Conservation (phyloP, 1,139 yeast genomes). For the Taphrina deformans region DNA sequence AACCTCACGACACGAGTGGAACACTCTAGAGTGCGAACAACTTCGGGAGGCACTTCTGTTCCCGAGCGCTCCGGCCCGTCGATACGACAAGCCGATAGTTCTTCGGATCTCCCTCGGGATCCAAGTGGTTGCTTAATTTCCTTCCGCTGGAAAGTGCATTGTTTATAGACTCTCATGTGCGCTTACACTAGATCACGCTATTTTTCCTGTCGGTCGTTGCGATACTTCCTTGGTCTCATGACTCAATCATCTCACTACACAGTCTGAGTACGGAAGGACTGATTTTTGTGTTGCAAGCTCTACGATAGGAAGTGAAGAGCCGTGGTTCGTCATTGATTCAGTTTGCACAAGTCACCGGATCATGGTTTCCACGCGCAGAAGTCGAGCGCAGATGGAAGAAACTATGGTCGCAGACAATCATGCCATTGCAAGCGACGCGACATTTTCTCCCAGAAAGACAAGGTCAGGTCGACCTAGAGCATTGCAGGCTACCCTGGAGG, state of each 20-base stretch:
- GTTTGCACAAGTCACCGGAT: neutral
- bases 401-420: neutral
- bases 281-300: neutral
- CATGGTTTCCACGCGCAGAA: constrained; percentile 20
- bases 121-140: constrained; percentile 2
- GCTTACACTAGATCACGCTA: no score
- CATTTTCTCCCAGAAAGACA: constrained; percentile 3
- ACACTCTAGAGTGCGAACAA: neutral
- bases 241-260: neutral
- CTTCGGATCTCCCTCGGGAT: neutral
- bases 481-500: neutral
- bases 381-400: neutral
- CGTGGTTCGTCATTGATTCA: no score
- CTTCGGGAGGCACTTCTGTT: neutral
- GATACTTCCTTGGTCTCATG: no score
- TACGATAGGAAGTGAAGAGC: no score
- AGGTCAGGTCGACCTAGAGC: constrained; percentile 9
- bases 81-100: neutral
- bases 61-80: neutral
- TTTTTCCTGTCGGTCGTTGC: no score
- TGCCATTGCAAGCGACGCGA: neutral
- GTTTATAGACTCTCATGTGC: no score
- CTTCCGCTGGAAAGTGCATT: constrained; percentile 1
- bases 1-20: neutral
- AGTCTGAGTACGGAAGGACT: neutral